Conservation (phyloP, 441 rosid genomes). For the Daphne laureola region DNA sequence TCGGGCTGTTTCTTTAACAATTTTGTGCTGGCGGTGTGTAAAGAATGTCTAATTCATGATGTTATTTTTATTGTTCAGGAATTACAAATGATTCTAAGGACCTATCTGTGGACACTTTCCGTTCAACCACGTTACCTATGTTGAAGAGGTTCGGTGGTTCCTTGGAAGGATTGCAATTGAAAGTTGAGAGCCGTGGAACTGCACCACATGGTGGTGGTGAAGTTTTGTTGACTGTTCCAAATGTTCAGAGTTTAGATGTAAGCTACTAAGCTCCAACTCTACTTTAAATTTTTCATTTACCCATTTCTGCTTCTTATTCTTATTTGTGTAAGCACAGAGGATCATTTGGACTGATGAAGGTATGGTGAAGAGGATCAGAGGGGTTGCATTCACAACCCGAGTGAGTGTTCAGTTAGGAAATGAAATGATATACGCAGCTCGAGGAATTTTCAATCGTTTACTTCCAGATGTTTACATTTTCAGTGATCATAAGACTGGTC, state of each 20-base stretch:
- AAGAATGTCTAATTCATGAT: no score
- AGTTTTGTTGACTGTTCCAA: slow-evolving; percentile 61
- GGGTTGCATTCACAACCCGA: slow-evolving; percentile 63
- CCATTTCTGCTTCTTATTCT: slow-evolving; percentile 9
- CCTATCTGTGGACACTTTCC: slow-evolving; percentile 67
- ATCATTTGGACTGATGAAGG: slow-evolving; percentile 76
- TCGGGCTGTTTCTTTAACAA: no score
- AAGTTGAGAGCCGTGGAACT: slow-evolving; percentile 67
- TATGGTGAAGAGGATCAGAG: slow-evolving; percentile 89
- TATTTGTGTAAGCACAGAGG: slow-evolving; percentile 32
- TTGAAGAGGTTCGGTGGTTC: slow-evolving; percentile 80
- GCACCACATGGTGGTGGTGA: slow-evolving; percentile 85
- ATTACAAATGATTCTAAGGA: slow-evolving; percentile 76
- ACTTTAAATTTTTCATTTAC: background rate
- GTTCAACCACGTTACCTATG: slow-evolving; percentile 57
- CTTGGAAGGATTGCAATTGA: slow-evolving; percentile 60
- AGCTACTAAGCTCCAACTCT: slow-evolving; percentile 11
- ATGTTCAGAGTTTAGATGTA: slow-evolving; percentile 43
- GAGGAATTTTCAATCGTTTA: slow-evolving; percentile 77
- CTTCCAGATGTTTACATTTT: slow-evolving; percentile 83
- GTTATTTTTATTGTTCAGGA: slow-evolving; percentile 36
- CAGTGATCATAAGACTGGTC: slow-evolving; percentile 58
- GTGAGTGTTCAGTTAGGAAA: slow-evolving; percentile 69
- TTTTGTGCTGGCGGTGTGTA: no score
- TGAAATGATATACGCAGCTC: slow-evolving; percentile 74